Evolutionary conservation across 2,329 filamentous ascomycete species (phyloP).

Genomic region (Didymella exigua): DNA sequence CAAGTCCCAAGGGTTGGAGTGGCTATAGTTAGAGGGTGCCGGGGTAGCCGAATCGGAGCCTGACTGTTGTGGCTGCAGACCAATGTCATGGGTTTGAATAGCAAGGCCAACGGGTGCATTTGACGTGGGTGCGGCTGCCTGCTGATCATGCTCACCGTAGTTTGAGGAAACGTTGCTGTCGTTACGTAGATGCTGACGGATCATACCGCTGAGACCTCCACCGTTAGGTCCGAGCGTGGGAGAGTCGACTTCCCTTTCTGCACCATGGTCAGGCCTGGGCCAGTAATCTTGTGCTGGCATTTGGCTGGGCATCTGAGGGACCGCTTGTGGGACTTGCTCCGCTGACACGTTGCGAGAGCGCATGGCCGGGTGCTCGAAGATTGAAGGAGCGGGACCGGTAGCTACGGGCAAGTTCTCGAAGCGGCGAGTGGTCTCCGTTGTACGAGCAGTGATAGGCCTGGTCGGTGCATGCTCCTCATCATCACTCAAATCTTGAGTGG

Average conservation of each 20-base stretch:
- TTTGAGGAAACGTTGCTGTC: slow-evolving; percentile 83
- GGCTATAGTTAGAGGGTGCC: slow-evolving; percentile 56
- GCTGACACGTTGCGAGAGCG: slow-evolving; percentile 40
- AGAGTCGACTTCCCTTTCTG: slow-evolving; percentile 64
- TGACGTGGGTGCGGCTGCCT: slow-evolving; percentile 39
- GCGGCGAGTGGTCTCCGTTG: slow-evolving; percentile 33
- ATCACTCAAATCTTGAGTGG: slow-evolving; percentile 40
- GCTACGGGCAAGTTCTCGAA: slow-evolving; percentile 44
- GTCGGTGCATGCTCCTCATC: slow-evolving; percentile 36
- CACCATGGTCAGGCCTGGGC: slow-evolving; percentile 21
- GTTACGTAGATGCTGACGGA: slow-evolving; percentile 81
- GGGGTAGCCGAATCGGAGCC: slow-evolving; percentile 48
- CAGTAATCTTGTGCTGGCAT: slow-evolving; percentile 7
- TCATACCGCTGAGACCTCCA: slow-evolving; percentile 75
- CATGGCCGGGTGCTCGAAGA: slow-evolving; percentile 46
- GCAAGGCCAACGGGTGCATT: slow-evolving; percentile 38
- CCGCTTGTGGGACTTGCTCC: slow-evolving; percentile 22
- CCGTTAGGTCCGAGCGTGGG: slow-evolving; percentile 75
- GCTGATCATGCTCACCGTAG: slow-evolving; percentile 55
- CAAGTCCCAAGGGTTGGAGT: slow-evolving; percentile 62
- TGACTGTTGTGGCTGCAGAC: slow-evolving; percentile 34
- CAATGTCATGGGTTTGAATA: slow-evolving; percentile 41
- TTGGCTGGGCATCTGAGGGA: slow-evolving; percentile 5
- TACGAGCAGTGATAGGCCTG: slow-evolving; percentile 14
- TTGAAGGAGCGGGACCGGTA: slow-evolving; percentile 41